Percentiles rank a stretch among this genome's conserved stretches.
These are phyloP conservation scores for Nannochloris sp. DNA, from an alignment of 139 green algal genomes.

Conservation along the genomic window DNA sequence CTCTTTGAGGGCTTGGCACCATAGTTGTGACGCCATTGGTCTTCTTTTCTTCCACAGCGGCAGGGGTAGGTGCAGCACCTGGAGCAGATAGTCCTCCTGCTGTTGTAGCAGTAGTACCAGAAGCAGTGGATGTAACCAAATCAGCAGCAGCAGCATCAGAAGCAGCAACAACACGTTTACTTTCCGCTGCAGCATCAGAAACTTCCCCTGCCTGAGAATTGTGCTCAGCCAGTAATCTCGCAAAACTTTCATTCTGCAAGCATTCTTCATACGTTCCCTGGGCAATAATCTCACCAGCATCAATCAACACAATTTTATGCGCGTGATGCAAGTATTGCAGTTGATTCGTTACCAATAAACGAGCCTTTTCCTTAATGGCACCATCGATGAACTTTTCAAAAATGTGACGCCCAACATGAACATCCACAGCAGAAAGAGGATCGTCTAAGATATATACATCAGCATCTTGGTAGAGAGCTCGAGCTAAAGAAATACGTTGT, in stretches of 20 bases:
- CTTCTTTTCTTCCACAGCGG: neutral
- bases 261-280: constrained; percentile 67
- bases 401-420: constrained; percentile 78
- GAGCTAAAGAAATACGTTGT: constrained; percentile 81
- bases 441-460: constrained; percentile 93
- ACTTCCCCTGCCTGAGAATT: constrained; percentile 28
- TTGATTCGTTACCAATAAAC: constrained; percentile 85
- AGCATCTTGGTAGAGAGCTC: constrained; percentile 75
- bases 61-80: neutral
- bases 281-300: constrained; percentile 45
- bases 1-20: neutral
- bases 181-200: constrained; percentile 18
- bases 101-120: too few species aligned
- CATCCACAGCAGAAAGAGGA: constrained; percentile 85
- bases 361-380: constrained; percentile 44
- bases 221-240: constrained; percentile 29
- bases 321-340: constrained; percentile 68
- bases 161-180: neutral
- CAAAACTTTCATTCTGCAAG: constrained; percentile 24
- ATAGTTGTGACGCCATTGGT: neutral
- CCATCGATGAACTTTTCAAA: constrained; percentile 70
- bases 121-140: neutral
- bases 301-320: constrained; percentile 70
- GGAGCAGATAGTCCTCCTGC: too few species aligned
- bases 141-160: neutral